Evolutionary conservation across 306 rosid genomes (phyloP).

Genomic region (Canavalia gladiata): DNA sequence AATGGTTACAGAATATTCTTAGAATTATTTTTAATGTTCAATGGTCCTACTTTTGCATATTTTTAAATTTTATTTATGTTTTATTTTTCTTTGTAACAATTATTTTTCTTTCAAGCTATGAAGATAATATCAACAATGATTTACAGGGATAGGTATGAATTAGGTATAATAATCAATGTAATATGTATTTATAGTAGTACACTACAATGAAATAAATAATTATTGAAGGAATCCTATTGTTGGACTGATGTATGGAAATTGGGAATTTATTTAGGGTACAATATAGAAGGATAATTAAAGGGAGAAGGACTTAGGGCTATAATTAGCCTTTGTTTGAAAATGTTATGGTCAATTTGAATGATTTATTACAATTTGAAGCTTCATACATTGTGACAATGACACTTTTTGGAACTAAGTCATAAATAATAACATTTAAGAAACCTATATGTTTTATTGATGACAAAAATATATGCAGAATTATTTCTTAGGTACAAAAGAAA

Average conservation of each 20-base stretch:
- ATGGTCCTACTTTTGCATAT: background rate
- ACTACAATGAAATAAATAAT: background rate
- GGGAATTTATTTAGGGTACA: slow-evolving; percentile 23
- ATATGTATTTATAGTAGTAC: slow-evolving; percentile 20
- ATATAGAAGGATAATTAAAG: background rate
- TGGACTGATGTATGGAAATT: slow-evolving; percentile 13
- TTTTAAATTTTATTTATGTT: slow-evolving; percentile 15
- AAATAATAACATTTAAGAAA: too few species aligned
- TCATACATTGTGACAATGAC: slow-evolving; percentile 96
- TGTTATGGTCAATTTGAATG: background rate
- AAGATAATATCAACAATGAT: slow-evolving; percentile 98
- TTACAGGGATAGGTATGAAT: slow-evolving; percentile 89
- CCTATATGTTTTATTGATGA: too few species aligned
- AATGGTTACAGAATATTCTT: background rate
- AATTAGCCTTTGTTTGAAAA: background rate
- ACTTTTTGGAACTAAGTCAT: slow-evolving; percentile 26
- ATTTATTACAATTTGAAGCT: slow-evolving; percentile 84
- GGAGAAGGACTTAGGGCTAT: background rate
- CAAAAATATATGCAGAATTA: too few species aligned
- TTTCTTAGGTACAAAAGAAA: too few species aligned
- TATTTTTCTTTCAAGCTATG: slow-evolving; percentile 76
- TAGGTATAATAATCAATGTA: slow-evolving; percentile 64
- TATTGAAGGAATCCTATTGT: slow-evolving; percentile 10
- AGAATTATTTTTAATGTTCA: slow-evolving; percentile 23
- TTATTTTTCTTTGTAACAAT: background rate